phyloP scores from a whole-genome alignment of 1,284 basidiomycete genomes.

The Boletus sp. region DNA sequence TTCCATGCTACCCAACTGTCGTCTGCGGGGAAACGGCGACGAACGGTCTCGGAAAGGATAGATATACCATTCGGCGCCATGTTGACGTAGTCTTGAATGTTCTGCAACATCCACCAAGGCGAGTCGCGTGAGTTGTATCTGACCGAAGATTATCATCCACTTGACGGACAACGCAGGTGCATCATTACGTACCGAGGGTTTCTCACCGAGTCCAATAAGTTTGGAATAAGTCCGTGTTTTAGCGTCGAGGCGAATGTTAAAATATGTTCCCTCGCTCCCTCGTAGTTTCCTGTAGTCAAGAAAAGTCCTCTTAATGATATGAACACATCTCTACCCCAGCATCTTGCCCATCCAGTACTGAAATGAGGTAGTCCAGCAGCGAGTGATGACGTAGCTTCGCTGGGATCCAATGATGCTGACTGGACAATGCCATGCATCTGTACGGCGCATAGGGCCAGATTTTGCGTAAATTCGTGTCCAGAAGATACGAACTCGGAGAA shows the following conservation, averaged over 20 bases:
- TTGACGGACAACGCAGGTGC: background rate
- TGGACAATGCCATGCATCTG: constrained; percentile 91
- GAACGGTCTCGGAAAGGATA: constrained; percentile 79
- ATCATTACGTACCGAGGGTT: constrained; percentile 63
- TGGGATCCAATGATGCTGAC: constrained; percentile 81
- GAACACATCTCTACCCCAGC: constrained; percentile 97
- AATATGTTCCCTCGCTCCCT: constrained; percentile 82
- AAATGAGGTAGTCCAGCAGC: constrained; percentile 97
- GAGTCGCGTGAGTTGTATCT: constrained; percentile 91
- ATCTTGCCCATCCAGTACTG: constrained; percentile 84
- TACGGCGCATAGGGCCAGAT: constrained; percentile 79
- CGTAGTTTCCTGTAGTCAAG: constrained; percentile 87
- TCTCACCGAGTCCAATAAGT: constrained; percentile 83
- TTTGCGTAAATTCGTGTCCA: constrained; percentile 86
- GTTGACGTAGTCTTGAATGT: constrained; percentile 90
- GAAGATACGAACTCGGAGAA: constrained; percentile 79
- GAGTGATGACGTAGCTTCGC: constrained; percentile 68
- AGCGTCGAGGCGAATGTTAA: constrained; percentile 83
- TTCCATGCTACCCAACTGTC: constrained; percentile 94
- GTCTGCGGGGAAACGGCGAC: constrained; percentile 88
- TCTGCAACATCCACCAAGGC: constrained; percentile 99
- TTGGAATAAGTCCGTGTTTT: constrained; percentile 90
- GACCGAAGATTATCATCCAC: constrained; percentile 1
- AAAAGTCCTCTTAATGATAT: constrained; percentile 91
- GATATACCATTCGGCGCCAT: constrained; percentile 82